phyloP scores from a whole-genome alignment of 2,329 filamentous ascomycete species.

The Penicillium psychrosexuale region DNA sequence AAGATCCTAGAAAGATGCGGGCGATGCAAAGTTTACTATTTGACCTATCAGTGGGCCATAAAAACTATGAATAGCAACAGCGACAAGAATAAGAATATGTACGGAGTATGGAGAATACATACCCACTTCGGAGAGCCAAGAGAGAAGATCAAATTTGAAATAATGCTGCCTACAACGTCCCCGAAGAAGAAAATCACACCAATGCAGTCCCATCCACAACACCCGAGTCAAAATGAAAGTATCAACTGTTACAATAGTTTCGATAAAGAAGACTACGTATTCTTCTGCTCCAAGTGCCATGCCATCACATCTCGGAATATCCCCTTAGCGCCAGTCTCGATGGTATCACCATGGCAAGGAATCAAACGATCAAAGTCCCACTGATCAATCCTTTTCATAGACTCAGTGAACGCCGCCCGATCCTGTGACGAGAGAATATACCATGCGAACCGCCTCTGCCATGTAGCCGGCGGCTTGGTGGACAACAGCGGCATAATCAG shows the following conservation, averaged over 20 bases:
- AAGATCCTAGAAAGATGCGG: neutral
- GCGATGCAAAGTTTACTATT: neutral
- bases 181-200: neutral
- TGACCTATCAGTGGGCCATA: neutral
- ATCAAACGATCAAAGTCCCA: conserved; percentile 88
- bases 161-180: conserved; percentile 3
- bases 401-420: conserved; percentile 66
- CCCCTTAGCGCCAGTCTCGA: conserved; percentile 71
- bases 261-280: conserved; percentile 5
- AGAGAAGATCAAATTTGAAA: neutral
- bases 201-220: no score
- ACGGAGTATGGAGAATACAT: neutral
- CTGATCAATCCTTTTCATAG: conserved; percentile 62
- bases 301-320: conserved; percentile 74
- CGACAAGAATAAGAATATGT: neutral
- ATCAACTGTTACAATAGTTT: neutral
- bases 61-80: conserved; percentile 2
- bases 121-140: neutral
- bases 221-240: neutral
- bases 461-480: conserved; percentile 59
- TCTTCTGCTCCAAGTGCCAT: conserved; percentile 66
- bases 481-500: conserved; percentile 57
- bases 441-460: conserved; percentile 80
- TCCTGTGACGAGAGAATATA: conserved; percentile 64
- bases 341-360: conserved; percentile 89